These are phyloP conservation scores for Leishmania aethiopica DNA, from an alignment of 208 protist species.

Conservation along the genomic window DNA sequence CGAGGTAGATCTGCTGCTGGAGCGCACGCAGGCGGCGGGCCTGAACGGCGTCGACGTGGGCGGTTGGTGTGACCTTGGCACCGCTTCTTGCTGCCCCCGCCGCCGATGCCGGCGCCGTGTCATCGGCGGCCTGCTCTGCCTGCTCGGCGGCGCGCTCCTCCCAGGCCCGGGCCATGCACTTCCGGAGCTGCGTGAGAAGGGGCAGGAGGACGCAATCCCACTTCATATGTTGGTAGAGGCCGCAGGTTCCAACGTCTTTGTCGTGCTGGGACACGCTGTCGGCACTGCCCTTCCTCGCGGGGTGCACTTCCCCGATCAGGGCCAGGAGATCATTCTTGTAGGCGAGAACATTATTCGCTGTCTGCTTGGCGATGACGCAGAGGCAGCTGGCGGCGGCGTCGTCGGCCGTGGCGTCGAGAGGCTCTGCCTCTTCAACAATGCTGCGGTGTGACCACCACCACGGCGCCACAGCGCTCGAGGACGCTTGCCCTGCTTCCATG, in stretches of 20 bases:
- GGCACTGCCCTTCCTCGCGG: background rate
- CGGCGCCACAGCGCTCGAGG: background rate
- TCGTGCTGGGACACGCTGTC: background rate
- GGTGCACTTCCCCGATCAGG: background rate
- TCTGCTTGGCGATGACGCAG: slow-evolving; percentile 19
- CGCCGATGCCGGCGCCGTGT: background rate
- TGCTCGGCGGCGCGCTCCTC: slow-evolving; percentile 42
- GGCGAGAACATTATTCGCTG: slow-evolving; percentile 8
- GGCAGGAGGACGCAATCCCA: slow-evolving; percentile 20
- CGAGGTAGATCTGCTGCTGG: slow-evolving; percentile 35
- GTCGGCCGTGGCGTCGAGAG: slow-evolving; percentile 41
- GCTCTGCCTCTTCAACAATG: slow-evolving; percentile 45
- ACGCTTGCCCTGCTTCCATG: slow-evolving; percentile 9
- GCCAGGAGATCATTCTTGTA: background rate
- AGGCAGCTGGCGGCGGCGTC: slow-evolving; percentile 29
- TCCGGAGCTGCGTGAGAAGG: slow-evolving; percentile 32
- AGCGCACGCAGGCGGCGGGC: slow-evolving; percentile 24
- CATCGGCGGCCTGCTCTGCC: slow-evolving; percentile 23
- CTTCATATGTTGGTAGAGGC: slow-evolving; percentile 11
- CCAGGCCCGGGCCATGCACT: slow-evolving; percentile 39
- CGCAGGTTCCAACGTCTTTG: background rate
- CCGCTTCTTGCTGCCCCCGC: background rate
- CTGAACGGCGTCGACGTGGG: slow-evolving; percentile 18
- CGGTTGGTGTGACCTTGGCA: background rate
- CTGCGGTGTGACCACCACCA: slow-evolving; percentile 70